A percentile compares a stretch with the other conserved stretches of the same genome.
These are phyloP conservation scores for Coprinopsis cinerea DNA, from an alignment of 768 basidiomycete genomes.

Conservation along the genomic window DNA sequence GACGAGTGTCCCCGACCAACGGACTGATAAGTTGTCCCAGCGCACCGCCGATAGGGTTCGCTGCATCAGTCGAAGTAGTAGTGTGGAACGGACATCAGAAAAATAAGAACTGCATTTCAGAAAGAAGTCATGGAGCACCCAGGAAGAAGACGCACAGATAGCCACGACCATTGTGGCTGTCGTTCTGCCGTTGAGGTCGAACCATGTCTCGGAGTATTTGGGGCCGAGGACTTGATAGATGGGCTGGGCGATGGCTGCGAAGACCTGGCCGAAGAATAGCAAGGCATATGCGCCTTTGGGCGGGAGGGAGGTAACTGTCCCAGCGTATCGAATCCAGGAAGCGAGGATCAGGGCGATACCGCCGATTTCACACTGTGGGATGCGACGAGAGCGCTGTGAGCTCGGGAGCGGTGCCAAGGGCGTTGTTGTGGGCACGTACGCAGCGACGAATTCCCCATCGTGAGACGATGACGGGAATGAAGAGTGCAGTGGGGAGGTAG, in stretches of 20 bases:
- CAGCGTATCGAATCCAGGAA: constrained; percentile 75
- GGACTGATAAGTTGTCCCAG: constrained; percentile 72
- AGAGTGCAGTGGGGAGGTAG: constrained; percentile 57
- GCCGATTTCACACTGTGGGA: constrained; percentile 57
- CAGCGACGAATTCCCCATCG: constrained; percentile 57
- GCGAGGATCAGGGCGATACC: constrained; percentile 49
- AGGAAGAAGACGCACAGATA: constrained; percentile 36
- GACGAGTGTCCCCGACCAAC: constrained; percentile 42
- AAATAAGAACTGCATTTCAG: neutral
- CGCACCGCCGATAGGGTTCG: constrained; percentile 71
- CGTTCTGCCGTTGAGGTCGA: constrained; percentile 67
- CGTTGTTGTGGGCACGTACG: constrained; percentile 35
- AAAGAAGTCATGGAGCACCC: neutral
- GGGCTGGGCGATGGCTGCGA: constrained; percentile 62
- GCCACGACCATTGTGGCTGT: constrained; percentile 65
- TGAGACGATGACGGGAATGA: constrained; percentile 51
- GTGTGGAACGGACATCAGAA: neutral
- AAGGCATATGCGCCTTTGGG: constrained; percentile 53
- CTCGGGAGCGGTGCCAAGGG: too few relatives aligned
- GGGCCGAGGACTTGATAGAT: constrained; percentile 75
- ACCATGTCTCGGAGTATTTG: constrained; percentile 81
- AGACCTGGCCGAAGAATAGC: constrained; percentile 63
- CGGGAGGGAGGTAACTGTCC: constrained; percentile 51
- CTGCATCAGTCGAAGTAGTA: constrained; percentile 27
- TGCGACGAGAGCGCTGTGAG: too few relatives aligned